Conservation (phyloP, 2,329 filamentous ascomycete genomes). For the Fusarium humuli region DNA sequence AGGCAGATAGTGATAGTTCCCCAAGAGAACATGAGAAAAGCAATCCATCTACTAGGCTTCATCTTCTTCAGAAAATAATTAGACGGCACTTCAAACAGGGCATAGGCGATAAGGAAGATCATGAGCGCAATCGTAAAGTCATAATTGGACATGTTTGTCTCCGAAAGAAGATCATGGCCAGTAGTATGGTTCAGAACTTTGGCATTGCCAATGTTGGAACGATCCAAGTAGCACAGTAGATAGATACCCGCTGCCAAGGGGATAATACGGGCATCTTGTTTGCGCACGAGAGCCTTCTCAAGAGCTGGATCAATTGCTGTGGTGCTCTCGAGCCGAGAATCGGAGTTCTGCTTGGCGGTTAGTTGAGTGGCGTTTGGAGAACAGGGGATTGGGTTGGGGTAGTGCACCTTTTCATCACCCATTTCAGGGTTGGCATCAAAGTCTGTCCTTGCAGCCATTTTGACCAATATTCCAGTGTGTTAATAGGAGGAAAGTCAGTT, state of each 20-base stretch:
- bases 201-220: constrained; percentile 62
- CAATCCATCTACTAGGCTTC: constrained; percentile 61
- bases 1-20: constrained; percentile 57
- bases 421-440: constrained; percentile 10
- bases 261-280: constrained; percentile 40
- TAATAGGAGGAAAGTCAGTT: too few species aligned
- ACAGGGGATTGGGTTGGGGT: neutral
- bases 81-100: constrained; percentile 60
- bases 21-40: constrained; percentile 48
- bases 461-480: too few species aligned
- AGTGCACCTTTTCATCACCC: constrained; percentile 30
- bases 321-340: constrained; percentile 22
- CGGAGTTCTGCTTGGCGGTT: constrained; percentile 12
- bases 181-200: constrained; percentile 54
- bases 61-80: constrained; percentile 60
- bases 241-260: constrained; percentile 41
- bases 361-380: neutral
- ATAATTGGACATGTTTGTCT: constrained; percentile 58
- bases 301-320: constrained; percentile 15
- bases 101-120: constrained; percentile 63
- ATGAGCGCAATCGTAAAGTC: constrained; percentile 69
- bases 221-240: constrained; percentile 62
- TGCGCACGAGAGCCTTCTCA: constrained; percentile 24
- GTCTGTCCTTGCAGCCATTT: constrained; percentile 11
- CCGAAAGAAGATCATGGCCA: constrained; percentile 48